Evolutionary conservation across 139 green algal genomes (phyloP), one percentile per base, ranked within the genome.

Genomic region (Pseudopediastrum boryanum): DNA sequence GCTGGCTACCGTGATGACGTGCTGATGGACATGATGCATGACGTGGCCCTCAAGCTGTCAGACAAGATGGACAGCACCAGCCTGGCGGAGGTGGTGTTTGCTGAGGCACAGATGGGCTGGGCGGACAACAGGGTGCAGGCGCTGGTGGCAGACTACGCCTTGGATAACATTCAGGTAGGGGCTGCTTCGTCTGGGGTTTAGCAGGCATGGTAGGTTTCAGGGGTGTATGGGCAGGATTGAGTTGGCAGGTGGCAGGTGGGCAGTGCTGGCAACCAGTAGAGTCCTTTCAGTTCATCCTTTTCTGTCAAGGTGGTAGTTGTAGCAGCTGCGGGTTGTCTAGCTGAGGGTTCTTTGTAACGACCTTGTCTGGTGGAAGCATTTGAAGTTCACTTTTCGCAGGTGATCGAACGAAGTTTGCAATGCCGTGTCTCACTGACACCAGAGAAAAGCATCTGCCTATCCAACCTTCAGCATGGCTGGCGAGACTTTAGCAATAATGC

Each of bases 51-150:
- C 8, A 77, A 73, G 77, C 66, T 83, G 67, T 48, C 52, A 38
- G 64, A 42, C 50, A 61, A 75, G 51, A 70, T 64, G 43, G 44
- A 76, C 64, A 76, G 64, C 76, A 61, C 41, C 27, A 41, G 36
- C n/a, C 51, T 82, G 51, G 76, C 76, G 12, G 76, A 82, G 38
- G 76, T 82, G 38, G 51, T 76, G 64, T 76, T 62, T 29, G 76
- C 76, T 2, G 50, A 62, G 64, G 76, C 64, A 19, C 64, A 69
- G 50, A 43, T 82, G 51, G 76, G 65, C 50, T 82, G 76, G 64
- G 76, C 64, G 16, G 76, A 82, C 38, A 42, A 31, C 6, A 41
- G 76, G 13, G 65, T 82, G 50, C 62, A 75, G 39, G 62, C 38
- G n/a, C 50, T 76, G 50, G 65, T 82, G 31, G 76, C 76, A 48